Percentiles rank a stretch among this genome's conserved stretches.
Conservation (phyloP, 2,329 filamentous ascomycete species). For the Cordyceps sp. region DNA sequence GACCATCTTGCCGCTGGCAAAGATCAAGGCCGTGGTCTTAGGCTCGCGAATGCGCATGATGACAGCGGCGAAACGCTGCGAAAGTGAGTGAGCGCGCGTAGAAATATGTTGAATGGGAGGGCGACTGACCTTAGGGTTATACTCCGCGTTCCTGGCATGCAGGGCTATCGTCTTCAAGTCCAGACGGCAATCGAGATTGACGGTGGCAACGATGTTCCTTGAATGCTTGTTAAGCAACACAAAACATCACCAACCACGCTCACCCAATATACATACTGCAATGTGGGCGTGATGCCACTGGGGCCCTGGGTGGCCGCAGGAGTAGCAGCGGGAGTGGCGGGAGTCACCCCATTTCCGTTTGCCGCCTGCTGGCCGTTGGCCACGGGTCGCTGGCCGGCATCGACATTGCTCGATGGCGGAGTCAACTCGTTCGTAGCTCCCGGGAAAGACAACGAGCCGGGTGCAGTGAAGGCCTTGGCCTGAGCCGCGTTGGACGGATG, state of each 20-base stretch:
- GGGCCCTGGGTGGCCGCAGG: constrained; percentile 68
- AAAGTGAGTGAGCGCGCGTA: constrained; percentile 5
- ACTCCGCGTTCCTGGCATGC: constrained; percentile 95
- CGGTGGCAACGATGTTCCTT: constrained; percentile 98
- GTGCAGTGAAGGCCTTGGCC: constrained; percentile 89
- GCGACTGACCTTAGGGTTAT: constrained; percentile 76
- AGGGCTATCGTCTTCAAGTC: constrained; percentile 98
- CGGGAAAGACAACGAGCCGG: constrained; percentile 83
- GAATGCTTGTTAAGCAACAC: constrained; percentile 34
- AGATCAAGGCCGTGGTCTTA: constrained; percentile 96
- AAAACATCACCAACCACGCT: constrained; percentile 13
- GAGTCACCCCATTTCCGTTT: constrained; percentile 66
- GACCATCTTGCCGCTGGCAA: constrained; percentile 98
- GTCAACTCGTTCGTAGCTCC: constrained; percentile 70
- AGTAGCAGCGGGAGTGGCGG: constrained; percentile 80
- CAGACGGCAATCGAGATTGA: constrained; percentile 93
- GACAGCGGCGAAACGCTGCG: constrained; percentile 88
- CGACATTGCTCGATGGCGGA: constrained; percentile 58
- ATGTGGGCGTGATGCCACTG: constrained; percentile 78
- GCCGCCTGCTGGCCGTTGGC: constrained; percentile 37
- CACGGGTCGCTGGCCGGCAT: constrained; percentile 19
- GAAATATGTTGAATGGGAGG: background rate
- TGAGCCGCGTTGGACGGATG: constrained; percentile 83
- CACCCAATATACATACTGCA: constrained; percentile 72
- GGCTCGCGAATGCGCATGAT: constrained; percentile 99